A percentile compares a stretch with the other conserved stretches of the same genome.
Evolutionary conservation across 371 early-diverging fungal species (phyloP).

Genomic region (Mucor saturninus): DNA sequence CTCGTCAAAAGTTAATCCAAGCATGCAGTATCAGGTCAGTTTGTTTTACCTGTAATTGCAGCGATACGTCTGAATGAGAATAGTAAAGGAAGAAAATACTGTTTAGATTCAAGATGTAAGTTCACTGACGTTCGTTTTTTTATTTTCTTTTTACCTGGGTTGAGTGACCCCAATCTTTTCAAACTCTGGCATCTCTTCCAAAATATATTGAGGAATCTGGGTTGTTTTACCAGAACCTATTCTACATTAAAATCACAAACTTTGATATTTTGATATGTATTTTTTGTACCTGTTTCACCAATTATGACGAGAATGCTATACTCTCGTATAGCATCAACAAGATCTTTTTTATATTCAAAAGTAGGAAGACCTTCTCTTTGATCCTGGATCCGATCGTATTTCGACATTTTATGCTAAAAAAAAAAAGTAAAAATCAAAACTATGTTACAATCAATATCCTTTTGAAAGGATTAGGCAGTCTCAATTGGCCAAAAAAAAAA

Average conservation of each 20-base stretch:
- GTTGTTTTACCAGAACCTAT: constrained; percentile 92
- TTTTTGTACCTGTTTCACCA: constrained; percentile 80
- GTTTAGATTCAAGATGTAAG: too few species aligned
- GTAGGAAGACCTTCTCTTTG: constrained; percentile 47
- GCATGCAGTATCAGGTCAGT: neutral
- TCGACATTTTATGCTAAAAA: constrained; percentile 14
- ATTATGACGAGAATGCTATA: constrained; percentile 72
- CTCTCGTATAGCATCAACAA: constrained; percentile 70
- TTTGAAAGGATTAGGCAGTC: too few species aligned
- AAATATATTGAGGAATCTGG: constrained; percentile 89
- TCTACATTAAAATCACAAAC: neutral
- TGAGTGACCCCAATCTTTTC: constrained; percentile 75
- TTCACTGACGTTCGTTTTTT: too few species aligned
- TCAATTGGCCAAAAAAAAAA: too few species aligned
- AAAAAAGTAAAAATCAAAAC: neutral
- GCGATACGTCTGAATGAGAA: constrained; percentile 76
- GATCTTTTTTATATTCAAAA: constrained; percentile 60
- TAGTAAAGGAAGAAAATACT: neutral
- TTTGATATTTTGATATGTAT: neutral
- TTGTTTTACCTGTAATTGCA: constrained; percentile 70
- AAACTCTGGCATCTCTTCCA: constrained; percentile 62
- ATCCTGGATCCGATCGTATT: constrained; percentile 23
- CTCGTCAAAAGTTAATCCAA: neutral
- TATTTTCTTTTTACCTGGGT: constrained; percentile 57
- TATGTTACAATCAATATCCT: too few species aligned